phyloP scores from a whole-genome alignment of 179 eudicot species.

The Silene noctiflora region DNA sequence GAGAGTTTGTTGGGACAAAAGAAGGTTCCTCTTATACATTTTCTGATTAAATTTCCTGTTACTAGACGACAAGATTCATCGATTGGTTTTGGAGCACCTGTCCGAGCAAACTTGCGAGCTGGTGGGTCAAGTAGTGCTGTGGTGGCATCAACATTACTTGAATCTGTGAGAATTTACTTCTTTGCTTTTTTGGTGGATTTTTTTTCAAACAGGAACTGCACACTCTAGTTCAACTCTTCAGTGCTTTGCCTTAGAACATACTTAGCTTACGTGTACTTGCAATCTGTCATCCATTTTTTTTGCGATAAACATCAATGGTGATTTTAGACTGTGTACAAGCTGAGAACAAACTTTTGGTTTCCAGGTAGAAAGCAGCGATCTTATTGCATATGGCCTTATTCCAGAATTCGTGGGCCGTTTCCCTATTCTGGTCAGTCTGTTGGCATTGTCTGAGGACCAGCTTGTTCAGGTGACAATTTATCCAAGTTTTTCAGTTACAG shows the following conservation, averaged over 20 bases:
- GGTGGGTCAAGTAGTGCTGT: constrained; percentile 57
- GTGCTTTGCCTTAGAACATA: not conserved
- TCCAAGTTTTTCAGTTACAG: not conserved
- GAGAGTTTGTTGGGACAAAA: not conserved
- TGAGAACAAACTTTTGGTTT: constrained; percentile 14
- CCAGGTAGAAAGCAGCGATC: constrained; percentile 95
- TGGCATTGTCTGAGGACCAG: constrained; percentile 79
- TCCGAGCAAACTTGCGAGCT: constrained; percentile 85
- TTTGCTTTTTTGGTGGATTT: not conserved
- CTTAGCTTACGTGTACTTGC: constrained; percentile 7
- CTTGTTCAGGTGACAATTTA: constrained; percentile 71
- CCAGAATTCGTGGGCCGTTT: constrained; percentile 96
- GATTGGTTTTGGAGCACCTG: constrained; percentile 93
- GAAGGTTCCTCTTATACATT: constrained; percentile 5
- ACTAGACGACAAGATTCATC: constrained; percentile 92
- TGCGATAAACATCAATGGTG: not conserved
- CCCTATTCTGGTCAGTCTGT: constrained; percentile 80
- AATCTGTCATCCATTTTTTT: not conserved
- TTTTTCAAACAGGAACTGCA: not conserved
- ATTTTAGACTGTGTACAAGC: not conserved
- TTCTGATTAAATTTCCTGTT: constrained; percentile 8
- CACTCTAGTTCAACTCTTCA: not conserved
- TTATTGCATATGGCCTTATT: constrained; percentile 84
- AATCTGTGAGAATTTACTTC: constrained; percentile 30
- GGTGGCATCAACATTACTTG: constrained; percentile 70